Base-by-base conservation (phyloP, 1,284 basidiomycete species). In the Malassezia furfur region DNA sequence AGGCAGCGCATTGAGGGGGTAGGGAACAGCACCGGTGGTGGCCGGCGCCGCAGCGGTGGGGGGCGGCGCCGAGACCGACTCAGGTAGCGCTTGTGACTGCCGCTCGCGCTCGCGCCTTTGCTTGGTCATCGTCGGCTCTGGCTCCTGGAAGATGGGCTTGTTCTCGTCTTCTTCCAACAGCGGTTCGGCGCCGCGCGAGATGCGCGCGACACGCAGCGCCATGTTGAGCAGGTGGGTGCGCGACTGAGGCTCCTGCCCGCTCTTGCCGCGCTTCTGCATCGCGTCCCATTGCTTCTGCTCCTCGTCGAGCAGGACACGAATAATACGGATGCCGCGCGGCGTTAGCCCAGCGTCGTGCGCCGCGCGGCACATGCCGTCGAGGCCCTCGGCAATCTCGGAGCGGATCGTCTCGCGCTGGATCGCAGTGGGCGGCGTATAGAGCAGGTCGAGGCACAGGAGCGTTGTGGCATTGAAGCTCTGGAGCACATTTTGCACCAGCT, bases 291-390 rank as follows among this genome's bases (percentile, higher is more conserved):
- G 57, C 31, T 56, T 55, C 57, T 70, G 60, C 50, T 72, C 70
- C 40, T 73, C 69, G n/a, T 63, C 66, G 6, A 73, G 55, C 32
- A 73, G 52, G 1, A 65, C 66, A 48, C 71, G 66, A 52, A 73
- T 64, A 39, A 73, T 62, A 10, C 67, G 61, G 38, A 70, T 69
- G 35, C 63, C 64, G 30, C 66, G 64, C 48, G 62, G 59, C 17
- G 64, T 55, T 58, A 51, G 60, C 56, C 48, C 41, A 57, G 30
- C 56, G 54, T 30, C 62, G 63, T 19, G 67, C 9, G 37, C 14
- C 9, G 47, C 60, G 45, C 64, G 65, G 52, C 63, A 61, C 38
- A 73, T 65, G 4, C 66, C 67, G 5, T 61, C 57, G 31, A 73
- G 57, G 4, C 66, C 69, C 48, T 71, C 70, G 31, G 49, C 55